Evolutionary conservation across 805 yeast genomes (phyloP).

Genomic region (Candida broadrunensis): DNA sequence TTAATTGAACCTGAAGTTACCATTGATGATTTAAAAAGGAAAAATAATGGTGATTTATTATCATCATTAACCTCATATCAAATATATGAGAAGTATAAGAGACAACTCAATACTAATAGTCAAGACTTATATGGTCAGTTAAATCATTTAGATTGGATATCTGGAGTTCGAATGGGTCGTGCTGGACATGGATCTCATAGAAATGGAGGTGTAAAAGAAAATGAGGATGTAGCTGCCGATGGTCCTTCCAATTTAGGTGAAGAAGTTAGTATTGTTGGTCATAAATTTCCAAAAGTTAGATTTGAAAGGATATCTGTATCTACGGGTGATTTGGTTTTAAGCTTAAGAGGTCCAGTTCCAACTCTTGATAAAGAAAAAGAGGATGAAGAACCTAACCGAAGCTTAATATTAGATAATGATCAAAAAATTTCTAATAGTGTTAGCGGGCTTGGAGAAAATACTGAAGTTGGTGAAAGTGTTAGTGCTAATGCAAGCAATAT

Average conservation of each 20-base stretch:
- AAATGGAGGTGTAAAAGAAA: slow-evolving; percentile 6
- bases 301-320: slow-evolving; percentile 88
- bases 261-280: slow-evolving; percentile 85
- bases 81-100: slow-evolving; percentile 30
- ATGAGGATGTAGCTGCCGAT: slow-evolving; percentile 18
- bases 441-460: not conserved
- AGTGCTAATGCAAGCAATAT: not conserved
- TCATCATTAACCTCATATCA: slow-evolving; percentile 35
- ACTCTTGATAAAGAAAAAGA: not conserved
- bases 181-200: slow-evolving; percentile 39
- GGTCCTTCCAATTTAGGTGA: slow-evolving; percentile 75
- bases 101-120: slow-evolving; percentile 16
- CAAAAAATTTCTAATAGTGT: not conserved
- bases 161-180: slow-evolving; percentile 80
- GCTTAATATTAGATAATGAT: not conserved
- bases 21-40: slow-evolving; percentile 27
- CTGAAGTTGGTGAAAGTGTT: slow-evolving; percentile 2
- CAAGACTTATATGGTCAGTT: slow-evolving; percentile 35
- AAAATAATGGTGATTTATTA: slow-evolving; percentile 31
- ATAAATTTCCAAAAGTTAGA: slow-evolving; percentile 79
- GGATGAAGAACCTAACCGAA: not conserved
- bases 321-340: slow-evolving; percentile 72
- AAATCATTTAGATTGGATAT: slow-evolving; percentile 84
- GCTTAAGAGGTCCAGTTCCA: slow-evolving; percentile 63
- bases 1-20: slow-evolving; percentile 35